Percentiles rank a stretch among this genome's conserved stretches.
These are phyloP conservation scores for Gossypium stocksii DNA, from an alignment of 345 rosid genomes.

Conservation along the genomic window DNA sequence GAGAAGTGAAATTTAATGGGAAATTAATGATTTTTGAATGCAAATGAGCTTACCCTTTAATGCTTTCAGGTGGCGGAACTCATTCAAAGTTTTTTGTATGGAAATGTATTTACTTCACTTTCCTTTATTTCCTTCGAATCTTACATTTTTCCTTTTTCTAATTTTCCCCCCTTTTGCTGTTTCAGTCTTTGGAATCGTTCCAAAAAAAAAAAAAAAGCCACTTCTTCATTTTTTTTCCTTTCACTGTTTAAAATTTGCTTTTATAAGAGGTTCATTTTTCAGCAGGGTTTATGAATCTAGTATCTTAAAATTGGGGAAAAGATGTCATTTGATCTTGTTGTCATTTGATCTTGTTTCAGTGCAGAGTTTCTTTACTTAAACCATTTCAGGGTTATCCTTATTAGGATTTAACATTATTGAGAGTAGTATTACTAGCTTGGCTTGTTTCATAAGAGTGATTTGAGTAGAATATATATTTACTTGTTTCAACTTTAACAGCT, in stretches of 20 bases:
- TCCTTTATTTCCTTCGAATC: conserved; percentile 21
- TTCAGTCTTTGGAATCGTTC: conserved; percentile 1
- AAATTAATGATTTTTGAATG: conserved; percentile 9
- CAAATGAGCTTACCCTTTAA: conserved; percentile 14
- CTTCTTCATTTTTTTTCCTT: neutral
- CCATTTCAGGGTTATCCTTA: neutral
- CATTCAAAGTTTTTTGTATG: conserved; percentile 1
- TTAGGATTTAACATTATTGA: neutral
- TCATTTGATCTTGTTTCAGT: conserved; percentile 11
- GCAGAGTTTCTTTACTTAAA: neutral
- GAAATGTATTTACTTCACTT: conserved; percentile 16
- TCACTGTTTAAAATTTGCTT: neutral
- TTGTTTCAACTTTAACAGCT: neutral
- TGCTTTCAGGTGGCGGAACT: conserved; percentile 3
- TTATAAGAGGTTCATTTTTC: neutral
- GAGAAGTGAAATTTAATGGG: conserved; percentile 18
- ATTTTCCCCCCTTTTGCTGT: neutral
- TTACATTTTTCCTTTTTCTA: neutral
- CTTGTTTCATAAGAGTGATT: neutral
- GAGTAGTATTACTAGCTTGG: neutral
- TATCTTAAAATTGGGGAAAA: conserved; percentile 15
- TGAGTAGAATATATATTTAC: neutral
- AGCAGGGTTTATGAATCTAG: conserved; percentile 36
- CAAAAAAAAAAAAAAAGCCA: neutral
- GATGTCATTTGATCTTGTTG: conserved; percentile 14